Conservation (phyloP, 257 asterid genomes). For the Scutellaria minor region DNA sequence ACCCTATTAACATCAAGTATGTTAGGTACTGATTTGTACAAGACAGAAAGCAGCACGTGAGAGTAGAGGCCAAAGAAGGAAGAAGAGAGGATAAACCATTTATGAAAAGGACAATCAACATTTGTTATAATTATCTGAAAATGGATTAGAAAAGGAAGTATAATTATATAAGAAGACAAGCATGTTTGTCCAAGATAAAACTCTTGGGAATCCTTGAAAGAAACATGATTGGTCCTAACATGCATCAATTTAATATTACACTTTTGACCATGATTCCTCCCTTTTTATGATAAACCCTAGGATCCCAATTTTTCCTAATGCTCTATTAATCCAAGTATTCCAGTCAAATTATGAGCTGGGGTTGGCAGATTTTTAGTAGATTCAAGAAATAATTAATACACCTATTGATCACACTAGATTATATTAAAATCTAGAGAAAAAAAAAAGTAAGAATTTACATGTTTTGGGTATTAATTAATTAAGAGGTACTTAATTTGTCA, state of each 20-base stretch:
- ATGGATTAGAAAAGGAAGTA: constrained; percentile 36
- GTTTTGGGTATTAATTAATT: too few species aligned
- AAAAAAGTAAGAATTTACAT: too few species aligned
- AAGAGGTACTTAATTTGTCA: too few species aligned
- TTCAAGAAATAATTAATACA: background rate
- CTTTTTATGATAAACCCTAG: background rate
- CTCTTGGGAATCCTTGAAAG: constrained; percentile 28
- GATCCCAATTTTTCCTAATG: background rate
- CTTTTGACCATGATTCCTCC: background rate
- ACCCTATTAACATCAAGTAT: constrained; percentile 20
- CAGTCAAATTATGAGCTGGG: background rate
- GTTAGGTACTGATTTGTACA: constrained; percentile 41
- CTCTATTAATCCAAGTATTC: background rate
- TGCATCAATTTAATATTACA: background rate
- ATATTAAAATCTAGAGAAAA: background rate
- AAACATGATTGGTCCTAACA: constrained; percentile 34
- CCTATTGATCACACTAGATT: background rate
- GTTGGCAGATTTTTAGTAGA: background rate
- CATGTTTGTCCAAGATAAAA: constrained; percentile 31
- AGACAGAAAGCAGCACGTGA: constrained; percentile 27
- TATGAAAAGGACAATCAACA: constrained; percentile 38
- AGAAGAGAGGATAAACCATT: constrained; percentile 11
- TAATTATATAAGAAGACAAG: constrained; percentile 34
- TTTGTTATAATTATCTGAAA: constrained; percentile 34
- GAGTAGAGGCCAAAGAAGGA: constrained; percentile 25